These are phyloP conservation scores for Trichoderma koningiopsis DNA, from an alignment of 2,329 filamentous ascomycete genomes.

Conservation along the genomic window DNA sequence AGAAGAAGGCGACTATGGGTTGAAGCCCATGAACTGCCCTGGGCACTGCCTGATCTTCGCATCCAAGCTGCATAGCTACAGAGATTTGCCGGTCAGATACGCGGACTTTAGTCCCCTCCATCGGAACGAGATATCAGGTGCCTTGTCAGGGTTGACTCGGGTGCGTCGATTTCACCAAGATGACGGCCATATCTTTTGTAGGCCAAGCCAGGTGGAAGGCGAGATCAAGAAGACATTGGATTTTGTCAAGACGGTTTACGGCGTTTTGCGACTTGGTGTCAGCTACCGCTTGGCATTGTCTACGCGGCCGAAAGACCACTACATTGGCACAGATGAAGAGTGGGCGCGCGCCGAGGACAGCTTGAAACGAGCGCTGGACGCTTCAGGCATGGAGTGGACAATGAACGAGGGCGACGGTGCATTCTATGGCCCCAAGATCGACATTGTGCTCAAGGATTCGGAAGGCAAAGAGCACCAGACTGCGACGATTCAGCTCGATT, in stretches of 20 bases:
- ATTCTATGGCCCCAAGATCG: slow-evolving; percentile 91
- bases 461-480: slow-evolving; percentile 87
- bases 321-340: slow-evolving; percentile 72
- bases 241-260: slow-evolving; percentile 74
- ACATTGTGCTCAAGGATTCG: slow-evolving; percentile 78
- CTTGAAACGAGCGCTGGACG: slow-evolving; percentile 51
- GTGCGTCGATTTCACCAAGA: slow-evolving; percentile 89
- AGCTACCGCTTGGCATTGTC: slow-evolving; percentile 77
- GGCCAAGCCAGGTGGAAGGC: slow-evolving; percentile 70
- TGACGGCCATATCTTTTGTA: slow-evolving; percentile 88
- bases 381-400: slow-evolving; percentile 72
- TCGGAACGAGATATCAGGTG: slow-evolving; percentile 81
- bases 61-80: slow-evolving; percentile 71
- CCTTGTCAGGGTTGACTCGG: slow-evolving; percentile 78
- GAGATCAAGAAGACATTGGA: slow-evolving; percentile 75
- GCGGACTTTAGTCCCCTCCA: slow-evolving; percentile 88
- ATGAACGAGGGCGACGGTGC: slow-evolving; percentile 82
- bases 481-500: slow-evolving; percentile 86
- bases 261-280: slow-evolving; percentile 65
- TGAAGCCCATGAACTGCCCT: slow-evolving; percentile 94
- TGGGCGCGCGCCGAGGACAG: slow-evolving; percentile 52
- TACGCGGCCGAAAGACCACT: slow-evolving; percentile 74
- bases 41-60: slow-evolving; percentile 85
- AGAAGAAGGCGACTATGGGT: slow-evolving; percentile 70
- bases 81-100: slow-evolving; percentile 79